These are phyloP conservation scores for Dentiscutata heterogama DNA, from an alignment of 371 early-diverging fungal genomes.

Conservation along the genomic window DNA sequence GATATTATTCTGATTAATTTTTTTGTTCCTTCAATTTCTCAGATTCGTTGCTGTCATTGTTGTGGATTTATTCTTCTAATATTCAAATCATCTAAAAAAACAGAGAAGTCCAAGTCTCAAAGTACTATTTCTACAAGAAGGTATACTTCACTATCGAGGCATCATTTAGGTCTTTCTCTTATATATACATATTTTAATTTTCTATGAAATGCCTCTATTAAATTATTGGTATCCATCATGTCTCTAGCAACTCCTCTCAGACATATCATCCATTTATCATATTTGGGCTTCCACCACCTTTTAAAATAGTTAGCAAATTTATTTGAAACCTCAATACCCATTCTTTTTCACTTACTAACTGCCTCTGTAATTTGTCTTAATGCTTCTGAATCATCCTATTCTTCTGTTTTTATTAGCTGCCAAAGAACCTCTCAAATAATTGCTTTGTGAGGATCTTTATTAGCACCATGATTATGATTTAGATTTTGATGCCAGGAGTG, in stretches of 20 bases:
- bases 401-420: neutral
- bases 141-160: neutral
- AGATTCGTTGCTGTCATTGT: neutral
- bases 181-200: slow-evolving; percentile 1
- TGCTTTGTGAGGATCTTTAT: neutral
- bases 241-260: neutral
- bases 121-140: neutral
- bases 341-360: neutral
- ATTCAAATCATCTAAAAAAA: neutral
- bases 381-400: neutral
- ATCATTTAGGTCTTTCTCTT: neutral
- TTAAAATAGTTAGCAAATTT: neutral
- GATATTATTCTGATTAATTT: neutral
- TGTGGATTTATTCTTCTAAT: neutral
- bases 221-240: neutral
- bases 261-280: neutral
- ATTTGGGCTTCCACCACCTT: neutral
- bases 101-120: neutral
- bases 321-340: neutral
- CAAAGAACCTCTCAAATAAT: neutral
- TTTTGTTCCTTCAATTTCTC: neutral
- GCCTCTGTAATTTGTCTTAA: neutral
- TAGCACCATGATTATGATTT: neutral
- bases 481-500: neutral
- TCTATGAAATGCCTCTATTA: neutral